Percentiles rank a stretch among this genome's conserved stretches.
These are phyloP conservation scores for Penicillium hesseltinei DNA, from an alignment of 2,329 filamentous ascomycete genomes.

Conservation along the genomic window DNA sequence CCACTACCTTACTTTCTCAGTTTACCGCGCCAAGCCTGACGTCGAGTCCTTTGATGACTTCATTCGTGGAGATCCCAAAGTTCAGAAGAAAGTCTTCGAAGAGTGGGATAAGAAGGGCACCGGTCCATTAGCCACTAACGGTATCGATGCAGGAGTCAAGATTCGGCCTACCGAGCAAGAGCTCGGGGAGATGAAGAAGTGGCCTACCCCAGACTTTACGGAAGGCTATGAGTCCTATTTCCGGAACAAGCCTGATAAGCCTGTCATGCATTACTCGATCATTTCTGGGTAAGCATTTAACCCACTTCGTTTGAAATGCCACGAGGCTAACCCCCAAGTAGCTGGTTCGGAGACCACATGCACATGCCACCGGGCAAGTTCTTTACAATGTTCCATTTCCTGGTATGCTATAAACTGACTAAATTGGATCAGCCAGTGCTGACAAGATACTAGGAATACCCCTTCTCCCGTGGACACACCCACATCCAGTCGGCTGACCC, in stretches of 20 bases:
- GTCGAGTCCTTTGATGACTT: constrained; percentile 81
- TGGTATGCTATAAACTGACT: constrained; percentile 35
- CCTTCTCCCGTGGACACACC: constrained; percentile 69
- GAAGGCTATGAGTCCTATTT: constrained; percentile 78
- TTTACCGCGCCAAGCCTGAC: constrained; percentile 70
- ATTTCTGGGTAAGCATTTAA: constrained; percentile 57
- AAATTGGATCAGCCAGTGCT: neutral
- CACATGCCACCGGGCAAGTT: constrained; percentile 72
- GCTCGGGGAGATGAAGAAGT: constrained; percentile 64
- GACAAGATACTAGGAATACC: constrained; percentile 55
- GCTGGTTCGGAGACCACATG: constrained; percentile 51
- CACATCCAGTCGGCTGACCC: constrained; percentile 70
- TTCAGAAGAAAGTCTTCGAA: constrained; percentile 70
- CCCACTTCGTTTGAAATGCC: neutral
- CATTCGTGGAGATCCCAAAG: constrained; percentile 67
- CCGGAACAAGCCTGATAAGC: constrained; percentile 80
- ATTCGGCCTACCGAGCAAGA: constrained; percentile 69
- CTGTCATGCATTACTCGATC: constrained; percentile 80
- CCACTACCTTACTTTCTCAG: constrained; percentile 69
- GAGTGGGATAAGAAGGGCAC: constrained; percentile 80
- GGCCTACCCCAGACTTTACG: constrained; percentile 70
- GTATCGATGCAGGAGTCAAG: constrained; percentile 78
- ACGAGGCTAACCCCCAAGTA: constrained; percentile 15
- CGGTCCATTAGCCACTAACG: constrained; percentile 73
- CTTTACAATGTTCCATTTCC: constrained; percentile 81